Evolutionary conservation across 2,329 filamentous ascomycete species (phyloP).

Genomic region (Phialophora chinensis): DNA sequence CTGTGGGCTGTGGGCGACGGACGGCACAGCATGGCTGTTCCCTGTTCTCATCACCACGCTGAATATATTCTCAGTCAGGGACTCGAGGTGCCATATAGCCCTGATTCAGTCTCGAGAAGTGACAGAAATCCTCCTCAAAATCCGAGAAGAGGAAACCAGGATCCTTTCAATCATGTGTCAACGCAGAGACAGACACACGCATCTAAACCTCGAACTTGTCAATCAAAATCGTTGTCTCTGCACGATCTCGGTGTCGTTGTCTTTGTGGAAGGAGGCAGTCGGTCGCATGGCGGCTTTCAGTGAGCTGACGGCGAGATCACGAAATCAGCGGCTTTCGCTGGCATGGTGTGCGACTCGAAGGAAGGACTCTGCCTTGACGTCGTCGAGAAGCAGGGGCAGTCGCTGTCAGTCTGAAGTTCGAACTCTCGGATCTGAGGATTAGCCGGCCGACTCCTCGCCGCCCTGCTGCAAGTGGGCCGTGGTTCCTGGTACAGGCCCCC

Average conservation of each 20-base stretch:
- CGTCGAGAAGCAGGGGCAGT: background rate
- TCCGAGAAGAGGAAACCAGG: conserved; percentile 2
- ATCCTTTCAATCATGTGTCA: conserved; percentile 1
- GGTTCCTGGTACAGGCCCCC: background rate
- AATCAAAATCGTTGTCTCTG: conserved; percentile 4
- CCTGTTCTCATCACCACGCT: too few relatives aligned
- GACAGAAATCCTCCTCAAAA: conserved; percentile 7
- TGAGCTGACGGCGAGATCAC: background rate
- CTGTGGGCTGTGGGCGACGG: too few relatives aligned
- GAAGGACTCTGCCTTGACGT: conserved; percentile 6
- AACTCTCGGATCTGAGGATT: conserved; percentile 3
- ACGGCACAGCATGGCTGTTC: too few relatives aligned
- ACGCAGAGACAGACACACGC: background rate
- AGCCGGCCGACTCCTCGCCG: background rate
- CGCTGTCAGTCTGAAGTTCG: background rate
- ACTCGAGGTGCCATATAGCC: too few relatives aligned
- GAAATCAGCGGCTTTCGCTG: background rate
- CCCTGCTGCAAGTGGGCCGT: background rate
- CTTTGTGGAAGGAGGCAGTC: background rate
- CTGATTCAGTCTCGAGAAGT: background rate
- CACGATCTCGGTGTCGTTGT: conserved; percentile 5
- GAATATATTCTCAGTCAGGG: too few relatives aligned
- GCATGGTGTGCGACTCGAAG: background rate
- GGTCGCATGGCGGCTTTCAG: background rate
- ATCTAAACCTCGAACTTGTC: background rate